Evolutionary conservation across 2,329 filamentous ascomycete species (phyloP).

Genomic region (Talaromyces pinophilus): DNA sequence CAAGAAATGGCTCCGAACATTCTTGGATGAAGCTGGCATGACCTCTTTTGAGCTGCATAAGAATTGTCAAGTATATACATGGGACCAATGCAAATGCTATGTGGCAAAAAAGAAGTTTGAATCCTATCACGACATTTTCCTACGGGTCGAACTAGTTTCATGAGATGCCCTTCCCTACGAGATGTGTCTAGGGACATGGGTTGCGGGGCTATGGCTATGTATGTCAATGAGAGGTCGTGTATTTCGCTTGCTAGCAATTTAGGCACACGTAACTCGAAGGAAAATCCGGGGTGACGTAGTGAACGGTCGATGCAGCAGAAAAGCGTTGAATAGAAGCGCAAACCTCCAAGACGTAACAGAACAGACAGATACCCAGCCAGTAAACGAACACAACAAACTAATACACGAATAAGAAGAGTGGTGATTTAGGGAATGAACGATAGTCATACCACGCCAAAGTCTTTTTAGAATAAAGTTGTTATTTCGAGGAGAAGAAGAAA

Average conservation of each 20-base stretch:
- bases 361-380: slow-evolving; percentile 13
- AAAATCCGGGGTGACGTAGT: no score
- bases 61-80: neutral
- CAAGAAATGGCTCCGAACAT: neutral
- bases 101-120: neutral
- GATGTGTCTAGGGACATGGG: no score
- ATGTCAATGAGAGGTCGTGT: no score
- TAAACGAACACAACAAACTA: neutral
- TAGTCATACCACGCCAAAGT: slow-evolving; percentile 18
- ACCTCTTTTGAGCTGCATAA: neutral
- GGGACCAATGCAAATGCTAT: neutral
- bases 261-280: no score
- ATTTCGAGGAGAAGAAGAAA: slow-evolving; percentile 9
- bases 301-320: no score
- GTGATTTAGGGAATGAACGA: slow-evolving; percentile 9
- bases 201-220: no score
- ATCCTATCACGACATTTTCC: neutral
- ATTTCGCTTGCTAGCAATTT: no score
- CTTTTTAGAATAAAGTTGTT: slow-evolving; percentile 7
- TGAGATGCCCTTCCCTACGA: no score
- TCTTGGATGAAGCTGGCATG: neutral
- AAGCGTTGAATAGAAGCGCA: neutral
- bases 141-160: no score
- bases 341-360: neutral
- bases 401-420: slow-evolving; percentile 12